These are phyloP conservation scores for Fusarium tuaranense DNA, from an alignment of 2,329 filamentous ascomycete genomes.

Conservation along the genomic window DNA sequence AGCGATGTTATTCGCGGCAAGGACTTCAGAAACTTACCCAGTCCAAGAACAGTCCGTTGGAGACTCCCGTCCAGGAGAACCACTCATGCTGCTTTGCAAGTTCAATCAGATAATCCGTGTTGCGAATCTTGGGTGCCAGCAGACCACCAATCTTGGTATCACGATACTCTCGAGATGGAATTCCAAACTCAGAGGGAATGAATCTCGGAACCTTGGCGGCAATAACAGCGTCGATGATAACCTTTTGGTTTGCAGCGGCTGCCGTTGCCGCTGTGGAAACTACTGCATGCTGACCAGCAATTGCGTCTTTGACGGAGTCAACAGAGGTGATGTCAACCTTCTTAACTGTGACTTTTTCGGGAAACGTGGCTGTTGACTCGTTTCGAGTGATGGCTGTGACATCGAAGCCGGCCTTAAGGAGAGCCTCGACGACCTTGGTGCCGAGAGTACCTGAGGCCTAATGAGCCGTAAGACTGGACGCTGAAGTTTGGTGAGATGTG, in stretches of 20 bases:
- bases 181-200: conserved; percentile 2
- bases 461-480: not conserved
- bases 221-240: not conserved
- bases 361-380: not conserved
- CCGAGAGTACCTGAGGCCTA: not conserved
- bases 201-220: conserved; percentile 1
- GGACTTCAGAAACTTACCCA: not conserved
- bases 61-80: not conserved
- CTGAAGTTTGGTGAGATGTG: not conserved
- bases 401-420: not conserved
- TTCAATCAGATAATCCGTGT: not conserved
- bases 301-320: not conserved
- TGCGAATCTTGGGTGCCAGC: not conserved
- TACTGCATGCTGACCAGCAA: not conserved
- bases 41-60: not conserved
- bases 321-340: not conserved
- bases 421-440: not conserved
- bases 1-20: not conserved
- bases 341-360: not conserved
- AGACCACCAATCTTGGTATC: conserved; percentile 8
- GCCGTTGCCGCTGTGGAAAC: not conserved
- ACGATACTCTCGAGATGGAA: not conserved
- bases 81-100: not conserved
- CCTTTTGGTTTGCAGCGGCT: not conserved
- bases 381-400: not conserved